phyloP scores from a whole-genome alignment of 2,329 filamentous ascomycete genomes.

The Daldinia sp. region DNA sequence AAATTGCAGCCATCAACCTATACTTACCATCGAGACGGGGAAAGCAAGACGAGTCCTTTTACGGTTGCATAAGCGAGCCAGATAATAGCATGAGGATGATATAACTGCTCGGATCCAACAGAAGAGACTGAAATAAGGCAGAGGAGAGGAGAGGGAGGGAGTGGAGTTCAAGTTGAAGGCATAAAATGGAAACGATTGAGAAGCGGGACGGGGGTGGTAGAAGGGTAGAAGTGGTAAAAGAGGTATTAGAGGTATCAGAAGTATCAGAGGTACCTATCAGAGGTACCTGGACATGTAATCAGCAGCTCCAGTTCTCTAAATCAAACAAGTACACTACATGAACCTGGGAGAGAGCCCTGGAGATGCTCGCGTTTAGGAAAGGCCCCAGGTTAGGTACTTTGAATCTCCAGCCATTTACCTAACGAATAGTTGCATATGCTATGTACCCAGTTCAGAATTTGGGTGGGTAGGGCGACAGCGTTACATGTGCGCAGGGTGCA shows the following conservation, averaged over 20 bases:
- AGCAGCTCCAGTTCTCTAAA: slow-evolving; percentile 13
- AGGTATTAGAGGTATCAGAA: background rate
- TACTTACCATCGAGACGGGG: slow-evolving; percentile 33
- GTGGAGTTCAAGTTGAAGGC: slow-evolving; percentile 42
- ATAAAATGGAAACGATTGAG: slow-evolving; percentile 41
- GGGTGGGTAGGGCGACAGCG: slow-evolving; percentile 17
- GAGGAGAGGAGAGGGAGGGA: slow-evolving; percentile 19
- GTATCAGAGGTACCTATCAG: background rate
- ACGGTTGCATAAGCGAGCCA: slow-evolving; percentile 31
- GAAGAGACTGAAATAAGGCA: slow-evolving; percentile 32
- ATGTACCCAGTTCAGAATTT: slow-evolving; percentile 30
- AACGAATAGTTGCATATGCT: slow-evolving; percentile 33
- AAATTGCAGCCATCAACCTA: slow-evolving; percentile 44
- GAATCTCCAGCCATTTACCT: slow-evolving; percentile 34
- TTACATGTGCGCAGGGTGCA: slow-evolving; percentile 13
- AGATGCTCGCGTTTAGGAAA: background rate
- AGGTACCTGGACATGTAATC: background rate
- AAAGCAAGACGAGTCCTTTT: slow-evolving; percentile 27
- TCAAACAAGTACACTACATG: slow-evolving; percentile 10
- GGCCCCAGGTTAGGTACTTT: slow-evolving; percentile 24
- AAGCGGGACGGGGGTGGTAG: slow-evolving; percentile 42
- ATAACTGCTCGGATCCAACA: slow-evolving; percentile 33
- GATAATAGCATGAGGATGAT: slow-evolving; percentile 38
- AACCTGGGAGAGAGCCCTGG: background rate
- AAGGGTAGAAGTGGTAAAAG: slow-evolving; percentile 36